Evolutionary conservation across 1,284 basidiomycete species (phyloP).

Genomic region (Rhodotorula sp.): DNA sequence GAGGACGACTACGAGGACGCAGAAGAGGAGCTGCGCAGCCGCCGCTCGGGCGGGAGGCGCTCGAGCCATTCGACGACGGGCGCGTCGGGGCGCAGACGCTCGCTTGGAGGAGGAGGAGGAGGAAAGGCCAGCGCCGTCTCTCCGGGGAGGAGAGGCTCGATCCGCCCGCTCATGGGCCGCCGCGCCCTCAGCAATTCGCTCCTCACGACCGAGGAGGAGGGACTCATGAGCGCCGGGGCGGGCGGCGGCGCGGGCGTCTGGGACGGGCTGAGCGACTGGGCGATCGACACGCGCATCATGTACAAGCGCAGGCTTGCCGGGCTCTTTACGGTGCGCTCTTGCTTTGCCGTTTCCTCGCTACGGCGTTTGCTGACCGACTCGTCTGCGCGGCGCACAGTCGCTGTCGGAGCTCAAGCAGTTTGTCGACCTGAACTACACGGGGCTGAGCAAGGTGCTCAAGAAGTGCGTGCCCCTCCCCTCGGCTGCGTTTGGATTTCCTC

Average conservation of each 20-base stretch:
- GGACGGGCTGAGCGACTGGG: slow-evolving; percentile 75
- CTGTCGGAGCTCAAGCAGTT: slow-evolving; percentile 87
- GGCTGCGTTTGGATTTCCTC: neutral
- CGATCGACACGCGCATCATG: slow-evolving; percentile 81
- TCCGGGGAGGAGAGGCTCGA: too few relatives aligned
- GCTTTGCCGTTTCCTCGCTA: neutral
- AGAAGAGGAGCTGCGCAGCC: too few relatives aligned
- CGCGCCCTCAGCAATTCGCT: too few relatives aligned
- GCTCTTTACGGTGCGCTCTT: slow-evolving; percentile 65
- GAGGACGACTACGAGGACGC: too few relatives aligned
- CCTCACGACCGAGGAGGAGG: slow-evolving; percentile 57
- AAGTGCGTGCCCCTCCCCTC: slow-evolving; percentile 63
- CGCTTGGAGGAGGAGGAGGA: neutral
- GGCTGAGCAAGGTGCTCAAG: slow-evolving; percentile 94
- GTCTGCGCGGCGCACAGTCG: slow-evolving; percentile 50
- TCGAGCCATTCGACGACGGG: too few relatives aligned
- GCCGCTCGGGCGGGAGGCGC: too few relatives aligned
- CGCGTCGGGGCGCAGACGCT: neutral
- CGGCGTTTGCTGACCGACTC: too few relatives aligned
- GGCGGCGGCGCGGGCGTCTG: slow-evolving; percentile 66
- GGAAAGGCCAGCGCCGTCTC: too few relatives aligned
- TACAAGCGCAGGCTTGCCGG: slow-evolving; percentile 89
- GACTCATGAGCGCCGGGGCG: slow-evolving; percentile 51
- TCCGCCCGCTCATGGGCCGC: too few relatives aligned
- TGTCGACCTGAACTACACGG: slow-evolving; percentile 88